Conservation (phyloP, 1,284 basidiomycete genomes). For the Naganishia albida region DNA sequence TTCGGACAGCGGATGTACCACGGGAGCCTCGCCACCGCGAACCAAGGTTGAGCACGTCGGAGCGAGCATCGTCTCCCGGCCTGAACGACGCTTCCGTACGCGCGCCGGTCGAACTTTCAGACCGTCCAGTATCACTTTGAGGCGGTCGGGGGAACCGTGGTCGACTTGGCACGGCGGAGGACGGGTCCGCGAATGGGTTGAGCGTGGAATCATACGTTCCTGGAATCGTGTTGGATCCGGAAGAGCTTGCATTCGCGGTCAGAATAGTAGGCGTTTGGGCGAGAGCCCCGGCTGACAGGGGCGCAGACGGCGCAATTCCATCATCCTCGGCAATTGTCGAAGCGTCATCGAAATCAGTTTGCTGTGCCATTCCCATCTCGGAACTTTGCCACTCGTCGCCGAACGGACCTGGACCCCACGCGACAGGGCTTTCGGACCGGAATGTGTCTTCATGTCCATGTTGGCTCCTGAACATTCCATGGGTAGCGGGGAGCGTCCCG, state of each 20-base stretch:
- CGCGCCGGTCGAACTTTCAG: conserved; percentile 12
- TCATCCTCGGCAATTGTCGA: conserved; percentile 14
- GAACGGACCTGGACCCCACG: conserved; percentile 21
- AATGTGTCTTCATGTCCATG: conserved; percentile 23
- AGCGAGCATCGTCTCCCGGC: conserved; percentile 30
- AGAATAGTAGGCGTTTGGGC: conserved; percentile 1
- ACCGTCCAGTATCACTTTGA: conserved; percentile 21
- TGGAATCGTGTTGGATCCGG: neutral
- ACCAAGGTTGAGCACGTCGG: conserved; percentile 25
- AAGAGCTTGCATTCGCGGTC: conserved; percentile 7
- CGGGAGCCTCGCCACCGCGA: conserved; percentile 6
- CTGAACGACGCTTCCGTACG: conserved; percentile 29
- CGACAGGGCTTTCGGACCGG: conserved; percentile 13
- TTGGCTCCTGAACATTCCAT: conserved; percentile 20
- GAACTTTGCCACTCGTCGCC: conserved; percentile 5
- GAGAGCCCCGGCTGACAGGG: conserved; percentile 1
- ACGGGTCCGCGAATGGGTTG: conserved; percentile 29
- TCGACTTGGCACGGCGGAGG: neutral
- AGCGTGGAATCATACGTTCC: neutral
- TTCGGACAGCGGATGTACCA: neutral
- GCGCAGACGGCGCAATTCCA: conserved; percentile 8
- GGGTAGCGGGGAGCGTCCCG: conserved; percentile 19
- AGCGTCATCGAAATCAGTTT: conserved; percentile 21
- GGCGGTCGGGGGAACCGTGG: conserved; percentile 5
- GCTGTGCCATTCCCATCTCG: conserved; percentile 3